Percentiles rank a stretch among this genome's conserved stretches.
Conservation (phyloP, 179 eudicot species). For the Silene vulgaris region DNA sequence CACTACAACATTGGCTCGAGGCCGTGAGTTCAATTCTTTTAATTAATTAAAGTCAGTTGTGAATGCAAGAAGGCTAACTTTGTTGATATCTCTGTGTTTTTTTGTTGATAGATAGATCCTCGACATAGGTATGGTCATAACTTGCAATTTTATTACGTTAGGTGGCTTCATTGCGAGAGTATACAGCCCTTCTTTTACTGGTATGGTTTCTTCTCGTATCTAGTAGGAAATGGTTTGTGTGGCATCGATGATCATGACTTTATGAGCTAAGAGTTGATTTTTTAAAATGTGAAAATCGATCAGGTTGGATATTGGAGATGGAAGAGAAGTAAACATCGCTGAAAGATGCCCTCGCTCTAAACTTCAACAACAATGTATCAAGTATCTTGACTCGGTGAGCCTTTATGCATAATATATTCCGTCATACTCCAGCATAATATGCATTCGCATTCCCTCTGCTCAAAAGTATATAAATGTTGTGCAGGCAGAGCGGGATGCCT, state of each 20-base stretch:
- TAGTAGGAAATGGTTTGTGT: neutral
- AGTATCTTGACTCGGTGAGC: slow-evolving; percentile 83
- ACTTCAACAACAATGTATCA: slow-evolving; percentile 81
- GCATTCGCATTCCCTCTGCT: too few relatives aligned
- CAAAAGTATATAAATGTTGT: neutral
- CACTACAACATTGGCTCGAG: slow-evolving; percentile 91
- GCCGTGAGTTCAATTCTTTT: slow-evolving; percentile 51
- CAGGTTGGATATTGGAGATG: slow-evolving; percentile 94
- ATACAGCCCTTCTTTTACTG: slow-evolving; percentile 89
- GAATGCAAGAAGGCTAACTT: neutral
- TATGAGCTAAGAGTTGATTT: too few relatives aligned
- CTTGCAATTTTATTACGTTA: slow-evolving; percentile 65
- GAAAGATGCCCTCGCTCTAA: slow-evolving; percentile 62
- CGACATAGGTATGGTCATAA: slow-evolving; percentile 94
- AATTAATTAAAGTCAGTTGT: neutral
- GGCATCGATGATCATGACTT: neutral
- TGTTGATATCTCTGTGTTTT: slow-evolving; percentile 6
- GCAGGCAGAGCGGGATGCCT: slow-evolving; percentile 66
- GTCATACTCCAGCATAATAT: too few relatives aligned
- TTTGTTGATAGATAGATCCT: slow-evolving; percentile 69
- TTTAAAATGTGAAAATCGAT: slow-evolving; percentile 8
- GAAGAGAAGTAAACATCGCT: slow-evolving; percentile 51
- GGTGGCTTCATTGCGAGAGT: slow-evolving; percentile 76
- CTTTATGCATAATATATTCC: neutral
- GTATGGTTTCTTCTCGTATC: slow-evolving; percentile 31